These are phyloP conservation scores for Ramularia endophylla DNA, from an alignment of 2,329 filamentous ascomycete species.

Conservation along the genomic window DNA sequence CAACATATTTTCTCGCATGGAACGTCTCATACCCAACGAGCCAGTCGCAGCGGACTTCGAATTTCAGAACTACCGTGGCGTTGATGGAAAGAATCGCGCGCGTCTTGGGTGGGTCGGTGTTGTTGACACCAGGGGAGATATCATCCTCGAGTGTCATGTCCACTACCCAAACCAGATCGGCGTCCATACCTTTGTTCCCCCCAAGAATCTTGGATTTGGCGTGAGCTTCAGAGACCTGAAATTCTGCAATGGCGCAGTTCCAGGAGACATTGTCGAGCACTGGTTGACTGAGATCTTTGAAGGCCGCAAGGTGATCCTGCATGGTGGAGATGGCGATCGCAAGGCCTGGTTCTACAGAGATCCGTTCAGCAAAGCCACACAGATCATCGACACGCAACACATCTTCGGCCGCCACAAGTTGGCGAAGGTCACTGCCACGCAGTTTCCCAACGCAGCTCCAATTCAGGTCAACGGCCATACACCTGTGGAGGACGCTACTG, in stretches of 20 bases:
- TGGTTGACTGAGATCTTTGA: slow-evolving; percentile 9
- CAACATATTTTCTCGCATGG: slow-evolving; percentile 8
- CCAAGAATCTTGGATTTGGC: slow-evolving; percentile 6
- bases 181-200: slow-evolving; percentile 2
- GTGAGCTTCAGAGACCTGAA: slow-evolving; percentile 8
- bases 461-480: background rate
- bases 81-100: slow-evolving; percentile 2
- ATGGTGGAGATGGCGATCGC: background rate
- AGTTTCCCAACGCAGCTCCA: background rate
- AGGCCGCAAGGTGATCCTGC: slow-evolving; percentile 3
- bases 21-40: slow-evolving; percentile 8
- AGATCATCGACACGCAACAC: slow-evolving; percentile 12
- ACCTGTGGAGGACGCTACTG: background rate
- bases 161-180: slow-evolving; percentile 3
- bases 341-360: background rate
- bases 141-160: slow-evolving; percentile 12
- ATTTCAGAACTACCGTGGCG: slow-evolving; percentile 9
- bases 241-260: slow-evolving; percentile 10
- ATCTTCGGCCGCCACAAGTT: slow-evolving; percentile 3
- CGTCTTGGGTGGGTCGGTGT: slow-evolving; percentile 14
- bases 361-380: background rate
- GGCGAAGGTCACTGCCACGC: background rate
- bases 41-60: slow-evolving; percentile 13
- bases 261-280: slow-evolving; percentile 6
- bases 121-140: slow-evolving; percentile 9